Percentiles rank a stretch among this genome's conserved stretches.
These are phyloP conservation scores for Citrus trifoliata DNA, from an alignment of 345 rosid genomes.

Conservation along the genomic window DNA sequence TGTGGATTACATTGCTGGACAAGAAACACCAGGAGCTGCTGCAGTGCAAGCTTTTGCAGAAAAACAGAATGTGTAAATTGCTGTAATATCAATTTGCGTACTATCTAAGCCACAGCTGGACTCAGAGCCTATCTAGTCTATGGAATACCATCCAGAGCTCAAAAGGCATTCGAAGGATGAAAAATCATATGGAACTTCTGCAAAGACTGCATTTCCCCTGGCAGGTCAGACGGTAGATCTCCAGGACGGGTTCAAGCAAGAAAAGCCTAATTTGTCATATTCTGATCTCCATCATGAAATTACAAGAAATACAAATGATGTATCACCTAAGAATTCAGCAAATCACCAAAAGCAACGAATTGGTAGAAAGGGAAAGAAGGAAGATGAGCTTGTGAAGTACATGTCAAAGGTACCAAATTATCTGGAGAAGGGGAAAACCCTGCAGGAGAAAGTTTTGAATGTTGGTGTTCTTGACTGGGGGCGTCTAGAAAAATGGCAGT, in stretches of 20 bases:
- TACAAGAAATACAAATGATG: conserved; percentile 34
- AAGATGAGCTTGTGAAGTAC: conserved; percentile 81
- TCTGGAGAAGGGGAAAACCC: conserved; percentile 58
- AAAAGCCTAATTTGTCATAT: conserved; percentile 38
- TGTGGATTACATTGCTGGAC: conserved; percentile 13
- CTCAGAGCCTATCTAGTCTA: conserved; percentile 17
- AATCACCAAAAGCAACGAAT: conserved; percentile 26
- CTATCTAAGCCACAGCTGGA: conserved; percentile 5
- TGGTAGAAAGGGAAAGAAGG: conserved; percentile 27
- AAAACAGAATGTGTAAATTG: background rate
- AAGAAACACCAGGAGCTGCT: background rate
- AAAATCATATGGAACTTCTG: conserved; percentile 28
- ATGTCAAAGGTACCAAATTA: conserved; percentile 87
- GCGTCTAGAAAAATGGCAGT: conserved; percentile 84
- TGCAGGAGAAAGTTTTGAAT: conserved; percentile 57
- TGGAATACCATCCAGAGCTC: conserved; percentile 41
- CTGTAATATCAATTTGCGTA: background rate
- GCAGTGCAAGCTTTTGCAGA: background rate
- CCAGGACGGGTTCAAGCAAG: conserved; percentile 38
- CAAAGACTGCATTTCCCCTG: conserved; percentile 22
- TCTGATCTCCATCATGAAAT: conserved; percentile 51
- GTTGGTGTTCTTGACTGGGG: conserved; percentile 96
- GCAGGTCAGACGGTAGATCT: conserved; percentile 27
- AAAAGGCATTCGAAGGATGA: conserved; percentile 29
- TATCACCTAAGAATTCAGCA: conserved; percentile 28